Evolutionary conservation across 192 early-diverging fungal genomes (phyloP).

Genomic region (Jimgerdemannia lactiflua): DNA sequence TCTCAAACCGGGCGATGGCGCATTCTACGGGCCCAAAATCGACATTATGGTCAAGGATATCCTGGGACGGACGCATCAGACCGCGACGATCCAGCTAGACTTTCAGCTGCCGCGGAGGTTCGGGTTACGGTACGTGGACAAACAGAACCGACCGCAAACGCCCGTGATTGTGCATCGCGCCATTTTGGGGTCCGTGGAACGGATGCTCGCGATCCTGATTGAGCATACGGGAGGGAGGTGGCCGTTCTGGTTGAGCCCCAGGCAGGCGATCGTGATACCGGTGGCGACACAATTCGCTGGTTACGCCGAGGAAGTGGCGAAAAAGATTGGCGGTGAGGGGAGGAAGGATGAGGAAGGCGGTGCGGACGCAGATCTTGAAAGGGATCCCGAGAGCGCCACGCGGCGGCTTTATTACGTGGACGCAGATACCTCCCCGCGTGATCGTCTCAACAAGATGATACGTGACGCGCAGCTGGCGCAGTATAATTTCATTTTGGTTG

Average conservation of each 20-base stretch:
- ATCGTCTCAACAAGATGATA: conserved; percentile 71
- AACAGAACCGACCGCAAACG: conserved; percentile 56
- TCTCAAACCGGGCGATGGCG: conserved; percentile 84
- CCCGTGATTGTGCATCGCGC: conserved; percentile 97
- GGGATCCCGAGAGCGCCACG: conserved; percentile 34
- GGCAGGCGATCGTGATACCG: conserved; percentile 87
- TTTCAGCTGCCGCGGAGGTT: conserved; percentile 92
- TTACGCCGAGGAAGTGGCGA: conserved; percentile 63
- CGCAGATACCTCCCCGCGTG: conserved; percentile 62
- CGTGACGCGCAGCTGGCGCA: conserved; percentile 75
- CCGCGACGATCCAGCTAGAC: conserved; percentile 94
- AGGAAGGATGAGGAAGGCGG: not conserved
- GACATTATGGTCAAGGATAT: conserved; percentile 86
- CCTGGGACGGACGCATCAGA: conserved; percentile 82
- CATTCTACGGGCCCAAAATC: conserved; percentile 97
- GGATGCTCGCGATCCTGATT: conserved; percentile 93
- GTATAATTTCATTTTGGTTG: conserved; percentile 88
- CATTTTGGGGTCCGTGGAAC: conserved; percentile 86
- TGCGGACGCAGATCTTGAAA: conserved; percentile 10
- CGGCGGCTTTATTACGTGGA: conserved; percentile 70
- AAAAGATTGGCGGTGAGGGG: not conserved
- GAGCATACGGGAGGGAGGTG: conserved; percentile 90
- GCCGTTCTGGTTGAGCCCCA: conserved; percentile 94
- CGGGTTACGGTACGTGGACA: conserved; percentile 68
- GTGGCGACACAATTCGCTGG: conserved; percentile 55